phyloP scores from a whole-genome alignment of 176 grass and related monocot genomes.

The Carex kokanica region DNA sequence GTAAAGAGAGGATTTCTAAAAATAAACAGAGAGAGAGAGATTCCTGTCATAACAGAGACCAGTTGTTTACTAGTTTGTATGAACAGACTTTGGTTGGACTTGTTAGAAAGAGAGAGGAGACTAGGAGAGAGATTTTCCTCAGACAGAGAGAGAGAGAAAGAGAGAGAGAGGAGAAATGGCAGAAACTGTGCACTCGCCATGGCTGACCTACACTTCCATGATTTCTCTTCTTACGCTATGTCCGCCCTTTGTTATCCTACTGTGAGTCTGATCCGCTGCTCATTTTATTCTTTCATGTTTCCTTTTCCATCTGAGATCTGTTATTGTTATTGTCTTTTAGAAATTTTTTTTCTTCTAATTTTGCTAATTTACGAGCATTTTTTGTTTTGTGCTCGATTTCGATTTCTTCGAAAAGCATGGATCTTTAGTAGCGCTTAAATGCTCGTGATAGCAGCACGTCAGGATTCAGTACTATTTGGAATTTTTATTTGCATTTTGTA shows the following conservation, averaged over 20 bases:
- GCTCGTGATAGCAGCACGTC: not conserved
- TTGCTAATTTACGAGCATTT: not conserved
- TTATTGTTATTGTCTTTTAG: not conserved
- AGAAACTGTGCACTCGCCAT: conserved; percentile 74
- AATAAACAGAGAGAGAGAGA: not conserved
- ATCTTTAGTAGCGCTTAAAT: not conserved
- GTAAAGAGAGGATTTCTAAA: not conserved
- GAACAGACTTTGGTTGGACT: not conserved
- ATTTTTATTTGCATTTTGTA: not conserved
- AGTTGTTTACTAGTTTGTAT: not conserved
- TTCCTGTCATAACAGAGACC: not conserved
- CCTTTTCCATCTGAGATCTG: not conserved
- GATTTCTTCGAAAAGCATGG: not conserved
- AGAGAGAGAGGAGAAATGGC: not conserved
- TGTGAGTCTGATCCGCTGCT: conserved; percentile 42
- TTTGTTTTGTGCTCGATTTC: not conserved
- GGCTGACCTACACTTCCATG: conserved; percentile 91
- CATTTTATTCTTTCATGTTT: not conserved
- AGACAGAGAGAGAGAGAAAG: not conserved
- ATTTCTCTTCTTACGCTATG: conserved; percentile 86
- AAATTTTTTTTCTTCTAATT: not conserved
- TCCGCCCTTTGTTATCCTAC: conserved; percentile 95
- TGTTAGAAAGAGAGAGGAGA: not conserved
- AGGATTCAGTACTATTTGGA: not conserved
- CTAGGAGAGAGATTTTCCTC: not conserved